These are phyloP conservation scores for Wallacemonas rigidus DNA, from an alignment of 208 protist genomes.

Conservation along the genomic window DNA sequence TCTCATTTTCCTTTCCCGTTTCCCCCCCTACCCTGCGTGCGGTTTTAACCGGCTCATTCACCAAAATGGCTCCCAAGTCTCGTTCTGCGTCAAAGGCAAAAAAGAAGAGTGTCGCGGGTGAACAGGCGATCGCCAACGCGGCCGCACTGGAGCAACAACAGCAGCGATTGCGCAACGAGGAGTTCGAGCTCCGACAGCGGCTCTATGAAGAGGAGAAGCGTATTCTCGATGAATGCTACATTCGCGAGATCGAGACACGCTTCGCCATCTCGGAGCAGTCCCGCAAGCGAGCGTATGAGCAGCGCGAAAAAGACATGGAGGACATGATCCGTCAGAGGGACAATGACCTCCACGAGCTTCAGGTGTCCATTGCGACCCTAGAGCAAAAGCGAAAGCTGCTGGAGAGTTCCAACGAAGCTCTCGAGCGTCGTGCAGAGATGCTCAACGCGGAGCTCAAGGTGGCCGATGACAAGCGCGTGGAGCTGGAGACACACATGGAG, in stretches of 20 bases:
- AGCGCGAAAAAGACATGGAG: slow-evolving; percentile 50
- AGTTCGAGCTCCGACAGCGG: slow-evolving; percentile 47
- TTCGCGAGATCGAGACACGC: slow-evolving; percentile 49
- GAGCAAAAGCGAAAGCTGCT: slow-evolving; percentile 50
- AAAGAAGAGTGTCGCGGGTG: slow-evolving; percentile 6
- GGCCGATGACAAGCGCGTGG: slow-evolving; percentile 30
- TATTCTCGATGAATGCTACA: slow-evolving; percentile 44
- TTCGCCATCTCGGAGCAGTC: slow-evolving; percentile 52
- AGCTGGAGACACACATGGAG: slow-evolving; percentile 30
- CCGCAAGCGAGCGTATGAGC: slow-evolving; percentile 42
- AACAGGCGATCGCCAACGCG: slow-evolving; percentile 26
- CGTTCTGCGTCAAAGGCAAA: slow-evolving; percentile 12
- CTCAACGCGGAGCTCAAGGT: slow-evolving; percentile 78
- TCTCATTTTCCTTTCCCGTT: background rate
- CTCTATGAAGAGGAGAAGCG: slow-evolving; percentile 70
- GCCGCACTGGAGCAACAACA: slow-evolving; percentile 40
- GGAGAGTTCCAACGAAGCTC: slow-evolving; percentile 67
- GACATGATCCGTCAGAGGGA: slow-evolving; percentile 46
- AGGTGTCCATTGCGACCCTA: slow-evolving; percentile 46
- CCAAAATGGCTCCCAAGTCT: slow-evolving; percentile 50
- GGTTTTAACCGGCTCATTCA: background rate
- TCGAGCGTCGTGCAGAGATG: slow-evolving; percentile 56
- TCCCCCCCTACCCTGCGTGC: background rate
- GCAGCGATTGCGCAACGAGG: slow-evolving; percentile 57
- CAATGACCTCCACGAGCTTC: slow-evolving; percentile 41